A percentile compares a stretch with the other conserved stretches of the same genome.
phyloP scores from a whole-genome alignment of 192 early-diverging fungal genomes.

The Gonapodya sp. region DNA sequence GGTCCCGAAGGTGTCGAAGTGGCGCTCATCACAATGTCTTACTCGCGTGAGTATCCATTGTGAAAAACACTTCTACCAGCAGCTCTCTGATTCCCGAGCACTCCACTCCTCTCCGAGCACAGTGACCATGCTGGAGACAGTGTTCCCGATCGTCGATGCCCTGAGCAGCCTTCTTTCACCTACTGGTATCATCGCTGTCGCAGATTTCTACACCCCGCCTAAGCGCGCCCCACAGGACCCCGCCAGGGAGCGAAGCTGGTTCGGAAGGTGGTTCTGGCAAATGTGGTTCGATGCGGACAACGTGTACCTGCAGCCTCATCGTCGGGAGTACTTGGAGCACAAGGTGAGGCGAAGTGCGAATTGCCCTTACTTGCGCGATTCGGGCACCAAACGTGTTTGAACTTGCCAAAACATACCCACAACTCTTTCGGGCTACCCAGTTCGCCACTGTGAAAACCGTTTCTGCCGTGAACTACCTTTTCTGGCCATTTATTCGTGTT shows the following conservation, averaged over 20 bases:
- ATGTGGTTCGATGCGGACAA: conserved; percentile 83
- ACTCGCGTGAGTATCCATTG: conserved; percentile 38
- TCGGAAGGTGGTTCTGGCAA: conserved; percentile 74
- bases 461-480: conserved; percentile 62
- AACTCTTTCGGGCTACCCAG: too few relatives aligned
- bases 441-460: conserved; percentile 67
- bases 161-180: conserved; percentile 46
- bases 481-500: conserved; percentile 65
- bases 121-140: conserved; percentile 75
- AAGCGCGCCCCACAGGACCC: conserved; percentile 37
- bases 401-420: too few relatives aligned
- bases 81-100: too few relatives aligned
- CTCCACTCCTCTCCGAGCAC: not conserved
- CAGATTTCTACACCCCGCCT: conserved; percentile 58
- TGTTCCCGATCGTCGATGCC: conserved; percentile 59
- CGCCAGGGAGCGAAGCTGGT: conserved; percentile 63
- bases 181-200: conserved; percentile 63
- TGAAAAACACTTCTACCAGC: too few relatives aligned
- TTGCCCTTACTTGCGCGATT: too few relatives aligned
- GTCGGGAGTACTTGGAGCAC: conserved; percentile 78
- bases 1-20: conserved; percentile 43
- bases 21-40: conserved; percentile 74
- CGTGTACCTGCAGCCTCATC: conserved; percentile 64
- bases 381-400: too few relatives aligned
- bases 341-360: conserved; percentile 11